phyloP scores from a whole-genome alignment of 1,284 basidiomycete species.

The Apiotrichum brassicae region DNA sequence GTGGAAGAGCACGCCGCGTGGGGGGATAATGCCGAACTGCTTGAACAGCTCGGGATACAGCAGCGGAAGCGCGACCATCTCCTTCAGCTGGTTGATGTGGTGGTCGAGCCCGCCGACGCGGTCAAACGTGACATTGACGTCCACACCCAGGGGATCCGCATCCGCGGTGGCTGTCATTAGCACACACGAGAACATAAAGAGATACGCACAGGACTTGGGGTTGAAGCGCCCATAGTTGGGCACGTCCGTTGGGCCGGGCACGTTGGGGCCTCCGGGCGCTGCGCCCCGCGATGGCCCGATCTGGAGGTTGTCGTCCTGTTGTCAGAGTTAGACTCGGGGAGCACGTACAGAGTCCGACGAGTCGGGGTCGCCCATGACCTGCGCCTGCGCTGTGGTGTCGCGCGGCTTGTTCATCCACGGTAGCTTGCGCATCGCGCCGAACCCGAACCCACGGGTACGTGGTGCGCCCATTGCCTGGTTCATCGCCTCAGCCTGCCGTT shows the following conservation, averaged over 20 bases:
- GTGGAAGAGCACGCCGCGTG: constrained; percentile 94
- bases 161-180: constrained; percentile 68
- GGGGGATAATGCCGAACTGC: constrained; percentile 87
- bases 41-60: constrained; percentile 98
- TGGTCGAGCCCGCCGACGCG: constrained; percentile 95
- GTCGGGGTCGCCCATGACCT: constrained; percentile 42
- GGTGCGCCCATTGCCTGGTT: constrained; percentile 4
- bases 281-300: constrained; percentile 1
- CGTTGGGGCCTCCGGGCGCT: constrained; percentile 64
- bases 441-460: not conserved
- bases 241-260: constrained; percentile 55
- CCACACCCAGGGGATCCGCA: constrained; percentile 90
- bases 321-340: not conserved
- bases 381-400: constrained; percentile 27
- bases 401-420: constrained; percentile 31
- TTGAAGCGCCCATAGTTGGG: constrained; percentile 45
- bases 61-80: constrained; percentile 95
- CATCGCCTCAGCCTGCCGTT: constrained; percentile 22
- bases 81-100: constrained; percentile 94
- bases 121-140: constrained; percentile 89
- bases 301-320: constrained; percentile 6
- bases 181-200: not conserved
- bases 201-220: constrained; percentile 31
- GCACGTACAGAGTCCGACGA: constrained; percentile 38
- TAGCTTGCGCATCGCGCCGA: constrained; percentile 14